phyloP scores from a whole-genome alignment of 164 flowering plant species.

The Tetracentron sinense region DNA sequence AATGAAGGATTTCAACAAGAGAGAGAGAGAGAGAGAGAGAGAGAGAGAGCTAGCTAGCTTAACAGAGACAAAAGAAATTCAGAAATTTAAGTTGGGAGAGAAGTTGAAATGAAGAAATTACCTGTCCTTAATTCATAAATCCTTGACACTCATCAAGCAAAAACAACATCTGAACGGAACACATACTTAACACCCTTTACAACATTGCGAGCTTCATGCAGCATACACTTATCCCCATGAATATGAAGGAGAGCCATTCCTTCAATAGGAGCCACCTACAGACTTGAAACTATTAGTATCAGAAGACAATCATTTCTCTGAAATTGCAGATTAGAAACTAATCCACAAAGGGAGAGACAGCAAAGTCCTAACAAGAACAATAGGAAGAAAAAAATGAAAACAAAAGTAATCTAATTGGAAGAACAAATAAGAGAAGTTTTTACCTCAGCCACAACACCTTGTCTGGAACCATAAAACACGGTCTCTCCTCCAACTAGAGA shows the following conservation, averaged over 20 bases:
- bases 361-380: background rate
- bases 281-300: background rate
- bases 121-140: constrained; percentile 5
- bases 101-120: constrained; percentile 7
- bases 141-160: constrained; percentile 40
- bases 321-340: background rate
- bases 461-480: constrained; percentile 81
- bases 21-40: too few relatives aligned
- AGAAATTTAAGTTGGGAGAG: too few relatives aligned
- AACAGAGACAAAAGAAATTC: too few relatives aligned
- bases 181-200: constrained; percentile 79
- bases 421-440: too few relatives aligned
- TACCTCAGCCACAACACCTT: constrained; percentile 83
- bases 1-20: too few relatives aligned
- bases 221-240: constrained; percentile 88
- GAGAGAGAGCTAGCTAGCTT: too few relatives aligned
- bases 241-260: constrained; percentile 95
- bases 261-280: constrained; percentile 78
- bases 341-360: background rate
- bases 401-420: background rate
- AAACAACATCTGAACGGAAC: constrained; percentile 83
- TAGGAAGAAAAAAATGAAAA: background rate
- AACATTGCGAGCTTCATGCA: constrained; percentile 90
- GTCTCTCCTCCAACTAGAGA: constrained; percentile 89
- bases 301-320: background rate